Evolutionary conservation across 768 basidiomycete genomes (phyloP), one percentile per base, ranked within the genome.

Genomic region (Gymnopilus junonius): DNA sequence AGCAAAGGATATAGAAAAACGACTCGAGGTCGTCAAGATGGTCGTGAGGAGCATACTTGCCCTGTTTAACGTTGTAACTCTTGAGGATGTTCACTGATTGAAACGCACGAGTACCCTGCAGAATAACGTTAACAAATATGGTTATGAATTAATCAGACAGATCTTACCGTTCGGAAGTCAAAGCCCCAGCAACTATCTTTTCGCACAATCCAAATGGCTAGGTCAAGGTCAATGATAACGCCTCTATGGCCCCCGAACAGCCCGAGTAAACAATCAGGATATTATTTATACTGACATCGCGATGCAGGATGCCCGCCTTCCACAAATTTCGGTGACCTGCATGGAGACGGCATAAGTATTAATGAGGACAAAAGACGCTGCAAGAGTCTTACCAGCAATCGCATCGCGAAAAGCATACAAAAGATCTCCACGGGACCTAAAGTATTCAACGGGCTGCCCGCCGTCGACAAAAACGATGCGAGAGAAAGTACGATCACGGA

Each of bases 281-380:
- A 39, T 72, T 74, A 11, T 58, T 54, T 8, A 56, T 50, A 39
- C 67, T 73, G 29, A 74, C 68, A 39, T 72, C 70, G 21, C 73
- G 64, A 37, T 74, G 70, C 20, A 72, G 61, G 35, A 74, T 62
- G 12, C 60, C 59, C 4, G 55, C n/a, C 27, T 29, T 37, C 48
- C 42, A 67, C 20, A 66, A 58, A 42, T 62, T 63, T 2, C 46
- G 59, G 56, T 68, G 66, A 7, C 69, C 71, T 72, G 17, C 27
- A 12, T 37, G 15, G 12, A 35, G 10, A 27, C 23, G 32, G 12
- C 34, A 35, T 23, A 55, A n/a, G 17, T n/a, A 15, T 37, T 15
- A 40, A 20, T n/a, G n/a, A n/a, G n/a, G n/a, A 27, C 21, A 39
- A 34, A 55, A 40, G 3, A 43, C 14, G 42, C 39, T 8, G 27